Evolutionary conservation across 257 asterid genomes (phyloP).

Genomic region (Jaltomata sinuosa): DNA sequence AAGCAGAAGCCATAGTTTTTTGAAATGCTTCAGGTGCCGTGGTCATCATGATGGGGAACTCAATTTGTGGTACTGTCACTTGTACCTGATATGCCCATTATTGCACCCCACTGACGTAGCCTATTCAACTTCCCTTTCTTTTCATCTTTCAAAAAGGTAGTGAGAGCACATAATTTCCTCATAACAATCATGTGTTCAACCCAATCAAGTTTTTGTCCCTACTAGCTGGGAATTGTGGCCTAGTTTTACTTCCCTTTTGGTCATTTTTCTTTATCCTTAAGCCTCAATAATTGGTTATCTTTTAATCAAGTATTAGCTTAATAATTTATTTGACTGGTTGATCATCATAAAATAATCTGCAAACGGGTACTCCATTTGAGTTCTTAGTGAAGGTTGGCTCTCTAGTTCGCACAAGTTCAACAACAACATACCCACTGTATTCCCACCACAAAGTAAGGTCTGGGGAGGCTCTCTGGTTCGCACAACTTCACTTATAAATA

Average conservation of each 20-base stretch:
- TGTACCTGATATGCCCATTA: slow-evolving; percentile 8
- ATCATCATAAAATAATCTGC: not conserved
- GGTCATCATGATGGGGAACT: slow-evolving; percentile 35
- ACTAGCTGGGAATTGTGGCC: not conserved
- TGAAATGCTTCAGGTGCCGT: not conserved
- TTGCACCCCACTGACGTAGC: slow-evolving; percentile 9
- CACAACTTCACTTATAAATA: not conserved
- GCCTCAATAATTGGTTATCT: not conserved
- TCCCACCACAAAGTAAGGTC: no score
- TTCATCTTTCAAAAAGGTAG: not conserved
- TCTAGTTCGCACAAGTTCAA: not conserved
- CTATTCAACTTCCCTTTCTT: not conserved
- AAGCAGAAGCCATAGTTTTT: not conserved
- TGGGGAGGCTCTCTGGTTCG: not conserved
- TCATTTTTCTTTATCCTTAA: not conserved
- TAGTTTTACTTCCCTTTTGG: not conserved
- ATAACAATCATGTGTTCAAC: not conserved
- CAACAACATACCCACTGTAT: no score
- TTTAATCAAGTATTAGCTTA: not conserved
- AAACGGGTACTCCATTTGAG: not conserved
- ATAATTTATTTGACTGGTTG: not conserved
- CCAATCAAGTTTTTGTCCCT: slow-evolving; percentile 3
- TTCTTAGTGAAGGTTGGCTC: not conserved
- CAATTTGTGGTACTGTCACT: slow-evolving; percentile 15
- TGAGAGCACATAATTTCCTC: not conserved